A percentile compares a stretch with the other conserved stretches of the same genome.
Evolutionary conservation across 331 rosid species (phyloP).

Genomic region (Quercus tomentella): DNA sequence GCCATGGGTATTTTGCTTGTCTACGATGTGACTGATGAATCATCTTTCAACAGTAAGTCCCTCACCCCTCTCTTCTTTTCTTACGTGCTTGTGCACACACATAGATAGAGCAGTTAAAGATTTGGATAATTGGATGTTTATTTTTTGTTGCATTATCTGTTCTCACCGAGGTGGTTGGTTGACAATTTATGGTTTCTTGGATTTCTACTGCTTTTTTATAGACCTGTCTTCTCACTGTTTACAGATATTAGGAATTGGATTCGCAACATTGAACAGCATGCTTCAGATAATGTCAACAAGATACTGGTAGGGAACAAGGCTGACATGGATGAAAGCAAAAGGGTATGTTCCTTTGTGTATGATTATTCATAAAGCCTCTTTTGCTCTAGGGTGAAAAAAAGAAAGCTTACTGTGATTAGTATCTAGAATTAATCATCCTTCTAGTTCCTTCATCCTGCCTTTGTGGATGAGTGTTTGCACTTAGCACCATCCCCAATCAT

Average conservation of each 20-base stretch:
- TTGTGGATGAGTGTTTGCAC: neutral
- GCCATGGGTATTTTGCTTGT: constrained; percentile 98
- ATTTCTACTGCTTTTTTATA: neutral
- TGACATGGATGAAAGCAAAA: constrained; percentile 92
- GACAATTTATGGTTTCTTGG: neutral
- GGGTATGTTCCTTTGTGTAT: constrained; percentile 49
- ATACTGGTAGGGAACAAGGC: constrained; percentile 97
- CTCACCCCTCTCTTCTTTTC: neutral
- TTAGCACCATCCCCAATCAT: neutral
- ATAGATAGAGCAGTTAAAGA: constrained; percentile 2
- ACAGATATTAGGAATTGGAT: constrained; percentile 96
- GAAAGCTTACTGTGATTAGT: neutral
- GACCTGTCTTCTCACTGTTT: constrained; percentile 20
- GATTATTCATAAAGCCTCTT: neutral
- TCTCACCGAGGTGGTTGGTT: neutral
- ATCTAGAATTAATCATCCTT: neutral
- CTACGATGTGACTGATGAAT: constrained; percentile 90
- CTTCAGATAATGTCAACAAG: constrained; percentile 91
- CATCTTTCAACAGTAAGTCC: constrained; percentile 85
- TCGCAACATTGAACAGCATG: constrained; percentile 95
- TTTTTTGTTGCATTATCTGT: neutral
- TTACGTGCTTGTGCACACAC: neutral
- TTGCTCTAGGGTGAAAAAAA: neutral
- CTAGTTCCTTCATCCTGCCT: neutral
- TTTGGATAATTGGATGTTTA: neutral